Evolutionary conservation across 371 early-diverging fungal genomes (phyloP).

Genomic region (Apophysomyces ossiformis): DNA sequence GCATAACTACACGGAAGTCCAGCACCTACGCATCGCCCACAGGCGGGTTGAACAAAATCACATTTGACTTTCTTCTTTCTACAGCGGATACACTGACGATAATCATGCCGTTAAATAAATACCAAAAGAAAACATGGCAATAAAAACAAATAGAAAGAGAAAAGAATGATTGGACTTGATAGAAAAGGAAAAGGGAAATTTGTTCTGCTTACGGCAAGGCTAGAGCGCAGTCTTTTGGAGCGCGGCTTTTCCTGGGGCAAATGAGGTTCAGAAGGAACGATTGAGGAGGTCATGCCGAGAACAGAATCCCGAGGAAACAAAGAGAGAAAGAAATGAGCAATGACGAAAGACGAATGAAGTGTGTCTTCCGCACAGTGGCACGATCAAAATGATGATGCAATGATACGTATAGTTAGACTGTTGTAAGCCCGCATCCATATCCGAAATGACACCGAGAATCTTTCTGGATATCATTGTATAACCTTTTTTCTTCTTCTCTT

Average conservation of each 20-base stretch:
- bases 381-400: constrained; percentile 2
- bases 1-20: constrained; percentile 49
- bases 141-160: too few relatives aligned
- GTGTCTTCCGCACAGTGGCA: not conserved
- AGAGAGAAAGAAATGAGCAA: not conserved
- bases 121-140: not conserved
- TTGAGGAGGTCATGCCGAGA: not conserved
- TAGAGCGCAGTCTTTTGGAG: constrained; percentile 27
- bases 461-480: too few relatives aligned
- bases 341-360: not conserved
- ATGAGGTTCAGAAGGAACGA: constrained; percentile 14
- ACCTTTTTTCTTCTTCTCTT: too few relatives aligned
- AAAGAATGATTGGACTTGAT: not conserved
- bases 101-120: not conserved
- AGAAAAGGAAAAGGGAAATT: not conserved
- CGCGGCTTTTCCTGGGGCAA: constrained; percentile 22
- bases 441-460: too few relatives aligned
- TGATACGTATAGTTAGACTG: not conserved
- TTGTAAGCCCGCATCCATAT: too few relatives aligned
- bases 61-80: constrained; percentile 64
- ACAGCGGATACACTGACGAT: constrained; percentile 44
- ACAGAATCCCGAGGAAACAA: not conserved
- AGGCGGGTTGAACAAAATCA: constrained; percentile 59
- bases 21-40: constrained; percentile 52
- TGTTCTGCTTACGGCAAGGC: constrained; percentile 27